Base-by-base conservation (phyloP, 345 rosid species). In the Bruguiera sexangula region DNA sequence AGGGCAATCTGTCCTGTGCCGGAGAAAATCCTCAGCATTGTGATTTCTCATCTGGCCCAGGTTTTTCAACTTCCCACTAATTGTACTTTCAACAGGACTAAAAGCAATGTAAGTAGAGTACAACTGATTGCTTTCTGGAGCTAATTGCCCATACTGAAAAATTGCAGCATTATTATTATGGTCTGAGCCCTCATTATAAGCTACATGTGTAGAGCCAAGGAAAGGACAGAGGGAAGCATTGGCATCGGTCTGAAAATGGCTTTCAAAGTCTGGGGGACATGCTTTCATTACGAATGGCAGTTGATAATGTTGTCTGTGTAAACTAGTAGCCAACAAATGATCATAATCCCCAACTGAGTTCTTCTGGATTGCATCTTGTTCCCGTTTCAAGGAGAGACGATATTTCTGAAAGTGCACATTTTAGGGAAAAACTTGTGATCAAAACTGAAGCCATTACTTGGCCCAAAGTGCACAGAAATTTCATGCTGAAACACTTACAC, bases 351-450 rank as follows among this genome's bases (percentile, higher is more conserved):
- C 10, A 31, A 57, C 19, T 68, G 54, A 22, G 60, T 30, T 60
- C 63, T 69, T 77, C 43, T 46, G 63, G 19, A 46, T 43, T 53
- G 54, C 62, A 43, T 67, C 81, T 73, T 62, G 76, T 10, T 74
- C 51, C 31, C 63, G 73, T 72, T 70, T 84, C 71, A 81, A 52
- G 61, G 74, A 63, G 8, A 70, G 79, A 3, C 76, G 79, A 65
- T 77, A 75, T 65, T 84, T 86, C 91, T 82, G 80, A 57, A 61
- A 62, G 66, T 18, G 21, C 21, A 66, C 59, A 52, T 39, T 51
- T 2, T 20, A 16, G 24, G 16, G 39, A 29, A 50, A 20, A 8
- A 9, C 13, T 55, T 21, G 15, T 0, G 16, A 55, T 10, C 16
- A 55, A 2, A n/a, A n/a, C 27, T 22, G 22, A 22, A 22, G 29